phyloP scores from a whole-genome alignment of 2,329 filamentous ascomycete genomes.

The Dothideomycetes sp. region DNA sequence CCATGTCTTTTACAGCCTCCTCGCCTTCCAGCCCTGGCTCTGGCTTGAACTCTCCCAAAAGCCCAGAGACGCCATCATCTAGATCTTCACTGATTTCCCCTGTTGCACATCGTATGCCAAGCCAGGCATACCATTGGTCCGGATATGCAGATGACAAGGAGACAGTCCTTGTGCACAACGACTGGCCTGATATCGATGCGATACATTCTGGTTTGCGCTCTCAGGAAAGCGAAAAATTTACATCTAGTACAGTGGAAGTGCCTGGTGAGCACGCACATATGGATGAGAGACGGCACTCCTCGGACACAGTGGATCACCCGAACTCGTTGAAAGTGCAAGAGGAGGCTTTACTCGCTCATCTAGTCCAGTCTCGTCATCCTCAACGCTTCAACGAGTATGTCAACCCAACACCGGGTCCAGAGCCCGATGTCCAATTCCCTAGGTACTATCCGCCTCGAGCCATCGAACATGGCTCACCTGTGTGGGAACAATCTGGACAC shows the following conservation, averaged over 20 bases:
- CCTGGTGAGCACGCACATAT: conserved; percentile 6
- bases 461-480: background rate
- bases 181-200: conserved; percentile 4
- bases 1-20: background rate
- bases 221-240: too few species aligned
- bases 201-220: too few species aligned
- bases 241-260: too few species aligned
- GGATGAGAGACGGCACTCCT: conserved; percentile 9
- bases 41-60: conserved; percentile 19
- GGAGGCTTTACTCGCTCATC: conserved; percentile 2
- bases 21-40: conserved; percentile 9
- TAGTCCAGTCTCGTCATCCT: too few species aligned
- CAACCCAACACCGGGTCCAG: background rate
- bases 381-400: background rate
- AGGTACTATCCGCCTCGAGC: background rate
- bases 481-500: background rate
- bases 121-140: conserved; percentile 19
- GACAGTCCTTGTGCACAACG: background rate
- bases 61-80: conserved; percentile 20
- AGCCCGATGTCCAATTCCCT: background rate
- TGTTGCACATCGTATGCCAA: conserved; percentile 15
- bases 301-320: background rate
- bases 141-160: conserved; percentile 13
- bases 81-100: conserved; percentile 20
- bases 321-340: conserved; percentile 2